phyloP scores from a whole-genome alignment of 2,329 filamentous ascomycete genomes.

The Chlorencoelia australis region DNA sequence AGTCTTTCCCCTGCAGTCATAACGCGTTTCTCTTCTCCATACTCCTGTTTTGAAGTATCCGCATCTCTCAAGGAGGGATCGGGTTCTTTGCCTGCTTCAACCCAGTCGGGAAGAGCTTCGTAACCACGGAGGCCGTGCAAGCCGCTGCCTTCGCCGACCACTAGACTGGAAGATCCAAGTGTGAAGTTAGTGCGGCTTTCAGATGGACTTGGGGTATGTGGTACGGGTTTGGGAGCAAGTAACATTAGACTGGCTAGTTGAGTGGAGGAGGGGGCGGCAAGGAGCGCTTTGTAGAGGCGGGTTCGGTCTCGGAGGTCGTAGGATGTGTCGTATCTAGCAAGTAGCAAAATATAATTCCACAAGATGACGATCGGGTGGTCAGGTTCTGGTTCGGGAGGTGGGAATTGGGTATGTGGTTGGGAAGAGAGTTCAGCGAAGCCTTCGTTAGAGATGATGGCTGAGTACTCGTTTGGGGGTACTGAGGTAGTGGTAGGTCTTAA shows the following conservation, averaged over 20 bases:
- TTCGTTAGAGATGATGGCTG: slow-evolving; percentile 15
- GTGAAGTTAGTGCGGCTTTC: slow-evolving; percentile 69
- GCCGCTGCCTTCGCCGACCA: slow-evolving; percentile 67
- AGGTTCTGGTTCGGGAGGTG: slow-evolving; percentile 17
- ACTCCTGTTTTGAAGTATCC: slow-evolving; percentile 30
- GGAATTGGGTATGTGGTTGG: slow-evolving; percentile 10
- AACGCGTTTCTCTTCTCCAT: slow-evolving; percentile 31
- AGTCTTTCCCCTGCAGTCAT: slow-evolving; percentile 54
- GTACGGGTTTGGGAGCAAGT: slow-evolving; percentile 87
- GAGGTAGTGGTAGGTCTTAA: slow-evolving; percentile 19
- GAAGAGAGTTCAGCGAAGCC: slow-evolving; percentile 19
- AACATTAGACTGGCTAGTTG: slow-evolving; percentile 86
- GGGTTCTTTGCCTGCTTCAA: slow-evolving; percentile 68
- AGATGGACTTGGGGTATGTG: slow-evolving; percentile 80
- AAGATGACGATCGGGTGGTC: slow-evolving; percentile 64
- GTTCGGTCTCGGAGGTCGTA: slow-evolving; percentile 91
- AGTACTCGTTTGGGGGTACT: slow-evolving; percentile 20
- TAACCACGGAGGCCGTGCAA: slow-evolving; percentile 71
- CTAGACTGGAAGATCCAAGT: slow-evolving; percentile 76
- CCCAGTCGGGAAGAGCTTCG: slow-evolving; percentile 73
- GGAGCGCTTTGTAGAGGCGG: slow-evolving; percentile 75
- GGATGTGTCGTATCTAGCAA: slow-evolving; percentile 86
- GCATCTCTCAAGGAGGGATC: slow-evolving; percentile 62
- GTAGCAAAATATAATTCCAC: slow-evolving; percentile 75
- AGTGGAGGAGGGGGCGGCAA: slow-evolving; percentile 61